Evolutionary conservation across 148 eudicot species (phyloP).

Genomic region (Spergularia bocconei): DNA sequence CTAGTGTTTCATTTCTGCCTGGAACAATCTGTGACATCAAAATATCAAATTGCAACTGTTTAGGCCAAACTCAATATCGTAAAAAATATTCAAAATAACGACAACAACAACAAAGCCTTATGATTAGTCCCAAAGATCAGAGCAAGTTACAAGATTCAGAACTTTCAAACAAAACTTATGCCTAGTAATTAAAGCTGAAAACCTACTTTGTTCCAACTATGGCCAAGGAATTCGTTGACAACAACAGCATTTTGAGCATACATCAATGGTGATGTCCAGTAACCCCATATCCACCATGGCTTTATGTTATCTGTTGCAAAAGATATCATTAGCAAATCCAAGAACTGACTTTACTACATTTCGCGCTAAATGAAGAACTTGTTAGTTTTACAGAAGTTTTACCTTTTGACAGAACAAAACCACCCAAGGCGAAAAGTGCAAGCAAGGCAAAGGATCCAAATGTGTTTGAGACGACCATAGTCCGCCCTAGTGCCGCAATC

Average conservation of each 20-base stretch:
- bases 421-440: slow-evolving; percentile 51
- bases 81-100: neutral
- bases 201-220: slow-evolving; percentile 62
- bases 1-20: slow-evolving; percentile 35
- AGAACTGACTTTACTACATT: neutral
- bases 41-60: neutral
- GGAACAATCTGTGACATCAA: slow-evolving; percentile 26
- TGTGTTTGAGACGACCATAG: slow-evolving; percentile 55
- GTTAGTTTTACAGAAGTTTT: neutral
- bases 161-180: neutral
- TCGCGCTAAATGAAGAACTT: too few relatives aligned
- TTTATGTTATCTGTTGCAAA: slow-evolving; percentile 43
- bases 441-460: slow-evolving; percentile 56
- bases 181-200: neutral
- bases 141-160: too few relatives aligned
- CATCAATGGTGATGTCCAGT: slow-evolving; percentile 77
- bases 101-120: neutral
- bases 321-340: neutral
- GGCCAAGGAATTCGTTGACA: slow-evolving; percentile 72
- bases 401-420: slow-evolving; percentile 65
- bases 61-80: neutral
- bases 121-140: too few relatives aligned
- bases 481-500: slow-evolving; percentile 55
- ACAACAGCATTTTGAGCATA: slow-evolving; percentile 59
- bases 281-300: slow-evolving; percentile 88